These are phyloP conservation scores for Davidsoniella virescens DNA, from an alignment of 2,329 filamentous ascomycete species.

Conservation along the genomic window DNA sequence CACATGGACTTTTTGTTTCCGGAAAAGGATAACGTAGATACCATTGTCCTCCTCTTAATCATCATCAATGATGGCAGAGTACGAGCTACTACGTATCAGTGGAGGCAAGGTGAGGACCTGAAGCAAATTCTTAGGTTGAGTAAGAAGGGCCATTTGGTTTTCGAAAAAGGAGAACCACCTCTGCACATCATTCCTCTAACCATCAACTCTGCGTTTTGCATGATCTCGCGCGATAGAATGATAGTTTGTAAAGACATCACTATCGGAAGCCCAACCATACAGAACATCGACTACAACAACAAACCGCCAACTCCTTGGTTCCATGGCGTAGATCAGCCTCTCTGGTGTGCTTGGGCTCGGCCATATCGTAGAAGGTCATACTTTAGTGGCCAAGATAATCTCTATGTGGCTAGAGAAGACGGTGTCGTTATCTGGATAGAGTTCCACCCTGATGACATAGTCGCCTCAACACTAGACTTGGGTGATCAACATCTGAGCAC, in stretches of 20 bases:
- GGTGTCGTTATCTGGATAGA: constrained; percentile 62
- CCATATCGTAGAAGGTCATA: constrained; percentile 51
- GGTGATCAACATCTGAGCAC: constrained; percentile 26
- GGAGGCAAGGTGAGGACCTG: constrained; percentile 37
- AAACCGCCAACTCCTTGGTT: constrained; percentile 28
- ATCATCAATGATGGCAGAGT: constrained; percentile 32
- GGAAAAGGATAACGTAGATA: constrained; percentile 48
- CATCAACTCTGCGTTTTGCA: constrained; percentile 52
- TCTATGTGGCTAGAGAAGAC: constrained; percentile 81
- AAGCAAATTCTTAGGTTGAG: constrained; percentile 24
- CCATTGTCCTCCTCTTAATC: constrained; percentile 62
- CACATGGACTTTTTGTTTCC: constrained; percentile 78
- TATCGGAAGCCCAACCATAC: constrained; percentile 32
- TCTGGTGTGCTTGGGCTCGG: constrained; percentile 77
- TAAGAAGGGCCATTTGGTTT: constrained; percentile 32
- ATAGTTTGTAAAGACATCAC: constrained; percentile 39
- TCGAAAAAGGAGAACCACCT: constrained; percentile 42
- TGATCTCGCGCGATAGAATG: constrained; percentile 46
- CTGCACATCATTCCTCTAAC: constrained; percentile 56
- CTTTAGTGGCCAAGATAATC: constrained; percentile 50
- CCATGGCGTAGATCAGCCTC: constrained; percentile 32
- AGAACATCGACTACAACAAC: constrained; percentile 26
- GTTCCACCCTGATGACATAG: constrained; percentile 39
- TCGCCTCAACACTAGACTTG: constrained; percentile 13
- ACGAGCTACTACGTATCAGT: constrained; percentile 42